Base-by-base conservation (phyloP, 1,284 basidiomycete genomes). In the Ustilago trichophora region DNA sequence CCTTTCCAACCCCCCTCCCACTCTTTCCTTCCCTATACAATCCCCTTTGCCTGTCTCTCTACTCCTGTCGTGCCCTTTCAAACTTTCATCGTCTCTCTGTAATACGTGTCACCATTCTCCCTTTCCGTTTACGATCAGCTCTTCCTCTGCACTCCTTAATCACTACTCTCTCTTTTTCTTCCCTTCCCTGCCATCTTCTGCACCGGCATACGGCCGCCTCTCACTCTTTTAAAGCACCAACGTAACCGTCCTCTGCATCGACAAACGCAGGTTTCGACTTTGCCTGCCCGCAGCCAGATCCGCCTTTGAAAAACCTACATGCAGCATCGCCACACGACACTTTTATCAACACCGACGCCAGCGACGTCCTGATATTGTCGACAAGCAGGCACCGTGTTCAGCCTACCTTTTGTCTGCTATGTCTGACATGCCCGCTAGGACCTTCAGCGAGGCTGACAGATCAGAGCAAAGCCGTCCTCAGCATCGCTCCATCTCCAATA, bases 371-470 rank as follows among this genome's bases (percentile, higher is more conserved):
- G 18, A 35, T 11, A 8, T 19, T 52, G 21, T 32, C 18, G 18
- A 21, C 41, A 29, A 38, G 19, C 35, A 43, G 16, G 18, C 36
- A n/a, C 10, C 7, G 33, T 11, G 18, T 16, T 33, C 33, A 22
- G 21, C 22, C 18, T 36, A 19, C 22, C 29, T 11, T 15, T 24
- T 29, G 6, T 10, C 52, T 32, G 52, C 59, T 42, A 63, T 63
- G 59, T 63, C 59, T 33, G 47, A 38, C 42, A 46, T 57, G 53
- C 53, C 60, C 27, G 53, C 44, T 45, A 22, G 38, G 13, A 56
- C 35, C 27, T 38, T 53, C n/a, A 44, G 49, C 53, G 49, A 56
- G 49, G 45, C 41, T 29, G 49, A 50, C 21, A 41, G 45, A 41
- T 26, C 44, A 26, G 53, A 52, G n/a, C 53, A 47, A 26, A 22